Evolutionary conservation across 345 rosid species (phyloP).

Genomic region (Leavenworthia alabamica): DNA sequence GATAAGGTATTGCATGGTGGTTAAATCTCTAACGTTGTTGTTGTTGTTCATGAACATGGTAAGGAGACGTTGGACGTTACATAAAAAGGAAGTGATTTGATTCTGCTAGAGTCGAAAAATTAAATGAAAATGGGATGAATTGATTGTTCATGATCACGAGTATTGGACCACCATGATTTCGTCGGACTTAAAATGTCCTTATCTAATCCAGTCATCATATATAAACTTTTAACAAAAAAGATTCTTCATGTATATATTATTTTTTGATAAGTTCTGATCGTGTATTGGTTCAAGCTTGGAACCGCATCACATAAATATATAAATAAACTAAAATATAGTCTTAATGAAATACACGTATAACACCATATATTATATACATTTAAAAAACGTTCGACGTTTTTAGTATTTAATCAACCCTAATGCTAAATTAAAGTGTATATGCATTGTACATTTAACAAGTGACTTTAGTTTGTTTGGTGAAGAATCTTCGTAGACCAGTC

Average conservation of each 20-base stretch:
- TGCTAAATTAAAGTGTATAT: neutral
- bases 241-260: neutral
- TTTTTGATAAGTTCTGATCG: neutral
- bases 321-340: neutral
- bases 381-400: neutral
- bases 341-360: neutral
- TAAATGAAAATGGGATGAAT: neutral
- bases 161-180: constrained; percentile 10
- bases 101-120: neutral
- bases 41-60: neutral
- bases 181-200: neutral
- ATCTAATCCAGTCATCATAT: neutral
- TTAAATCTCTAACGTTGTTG: neutral
- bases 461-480: neutral
- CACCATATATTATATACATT: neutral
- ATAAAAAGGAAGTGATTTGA: neutral
- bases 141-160: neutral
- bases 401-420: neutral
- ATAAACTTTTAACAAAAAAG: neutral
- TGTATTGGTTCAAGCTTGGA: neutral
- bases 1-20: neutral
- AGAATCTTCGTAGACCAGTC: too few relatives aligned
- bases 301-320: neutral
- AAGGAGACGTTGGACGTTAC: neutral
- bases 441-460: neutral